phyloP scores from a whole-genome alignment of 306 rosid genomes.

The Begonia peltatifolia region DNA sequence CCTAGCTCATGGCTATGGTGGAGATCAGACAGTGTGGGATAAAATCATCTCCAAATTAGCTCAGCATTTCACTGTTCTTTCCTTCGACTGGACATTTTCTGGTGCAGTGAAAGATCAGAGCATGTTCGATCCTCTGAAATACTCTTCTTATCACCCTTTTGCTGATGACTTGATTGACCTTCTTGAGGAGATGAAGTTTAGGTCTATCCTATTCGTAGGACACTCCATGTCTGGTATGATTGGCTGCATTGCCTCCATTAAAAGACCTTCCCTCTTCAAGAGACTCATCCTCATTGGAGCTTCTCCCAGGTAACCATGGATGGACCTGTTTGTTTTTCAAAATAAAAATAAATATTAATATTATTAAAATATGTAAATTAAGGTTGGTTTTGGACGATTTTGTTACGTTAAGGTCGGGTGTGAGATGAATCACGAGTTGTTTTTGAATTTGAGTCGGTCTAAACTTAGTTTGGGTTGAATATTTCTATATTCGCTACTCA shows the following conservation, averaged over 20 bases:
- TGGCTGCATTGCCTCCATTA: conserved; percentile 76
- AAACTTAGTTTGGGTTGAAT: too few relatives aligned
- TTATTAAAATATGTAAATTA: too few relatives aligned
- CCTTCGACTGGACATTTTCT: conserved; percentile 78
- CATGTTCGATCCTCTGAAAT: conserved; percentile 39
- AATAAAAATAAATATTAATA: too few relatives aligned
- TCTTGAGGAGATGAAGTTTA: conserved; percentile 35
- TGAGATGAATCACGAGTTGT: too few relatives aligned
- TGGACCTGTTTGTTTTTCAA: too few relatives aligned
- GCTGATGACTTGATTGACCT: conserved; percentile 47
- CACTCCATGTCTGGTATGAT: conserved; percentile 97
- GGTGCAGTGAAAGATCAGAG: conserved; percentile 30
- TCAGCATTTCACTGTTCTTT: conserved; percentile 23
- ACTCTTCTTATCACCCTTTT: conserved; percentile 42
- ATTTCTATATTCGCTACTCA: too few relatives aligned
- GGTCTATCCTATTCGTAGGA: conserved; percentile 42
- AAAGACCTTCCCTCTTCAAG: conserved; percentile 60
- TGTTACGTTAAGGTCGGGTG: too few relatives aligned
- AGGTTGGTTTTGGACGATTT: too few relatives aligned
- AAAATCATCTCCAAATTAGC: conserved; percentile 39
- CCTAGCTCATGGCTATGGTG: conserved; percentile 79
- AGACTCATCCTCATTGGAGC: conserved; percentile 54
- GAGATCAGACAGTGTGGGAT: conserved; percentile 81
- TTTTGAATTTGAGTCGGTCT: too few relatives aligned
- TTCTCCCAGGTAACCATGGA: conserved; percentile 58